These are phyloP conservation scores for Clavulina sp. DNA, from an alignment of 768 basidiomycete genomes.

Conservation along the genomic window DNA sequence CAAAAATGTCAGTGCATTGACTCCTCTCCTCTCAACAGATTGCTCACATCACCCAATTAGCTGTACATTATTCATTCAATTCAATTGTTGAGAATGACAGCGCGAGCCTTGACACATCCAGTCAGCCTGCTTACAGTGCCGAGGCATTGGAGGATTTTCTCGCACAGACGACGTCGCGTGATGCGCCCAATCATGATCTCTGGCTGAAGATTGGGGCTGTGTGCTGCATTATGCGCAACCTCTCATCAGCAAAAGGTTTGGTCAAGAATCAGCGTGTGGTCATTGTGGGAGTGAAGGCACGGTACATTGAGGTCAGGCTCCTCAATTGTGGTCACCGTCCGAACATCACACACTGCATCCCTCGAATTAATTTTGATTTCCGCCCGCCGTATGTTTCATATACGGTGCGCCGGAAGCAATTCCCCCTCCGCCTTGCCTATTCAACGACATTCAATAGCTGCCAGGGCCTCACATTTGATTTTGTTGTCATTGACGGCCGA, in stretches of 20 bases:
- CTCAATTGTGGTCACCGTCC: slow-evolving; percentile 3
- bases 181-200: slow-evolving; percentile 17
- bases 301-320: slow-evolving; percentile 14
- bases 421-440: slow-evolving; percentile 3
- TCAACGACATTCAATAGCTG: slow-evolving; percentile 9
- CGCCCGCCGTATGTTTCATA: background rate
- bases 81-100: background rate
- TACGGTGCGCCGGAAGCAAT: slow-evolving; percentile 5
- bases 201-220: slow-evolving; percentile 20
- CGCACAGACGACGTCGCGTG: slow-evolving; percentile 11
- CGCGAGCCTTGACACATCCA: background rate
- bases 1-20: too few species aligned
- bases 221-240: slow-evolving; percentile 23
- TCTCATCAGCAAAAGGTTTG: slow-evolving; percentile 21
- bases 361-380: background rate
- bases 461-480: slow-evolving; percentile 11
- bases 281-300: slow-evolving; percentile 16
- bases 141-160: slow-evolving; percentile 14
- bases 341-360: background rate
- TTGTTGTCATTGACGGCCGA: slow-evolving; percentile 24
- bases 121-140: background rate
- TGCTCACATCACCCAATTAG: too few species aligned
- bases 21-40: too few species aligned
- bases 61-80: background rate
- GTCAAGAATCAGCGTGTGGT: slow-evolving; percentile 27